Percentiles rank a stretch among this genome's conserved stretches.
These are phyloP conservation scores for Pittosporum tobira DNA, from an alignment of 129 eudicot species.

Conservation along the genomic window DNA sequence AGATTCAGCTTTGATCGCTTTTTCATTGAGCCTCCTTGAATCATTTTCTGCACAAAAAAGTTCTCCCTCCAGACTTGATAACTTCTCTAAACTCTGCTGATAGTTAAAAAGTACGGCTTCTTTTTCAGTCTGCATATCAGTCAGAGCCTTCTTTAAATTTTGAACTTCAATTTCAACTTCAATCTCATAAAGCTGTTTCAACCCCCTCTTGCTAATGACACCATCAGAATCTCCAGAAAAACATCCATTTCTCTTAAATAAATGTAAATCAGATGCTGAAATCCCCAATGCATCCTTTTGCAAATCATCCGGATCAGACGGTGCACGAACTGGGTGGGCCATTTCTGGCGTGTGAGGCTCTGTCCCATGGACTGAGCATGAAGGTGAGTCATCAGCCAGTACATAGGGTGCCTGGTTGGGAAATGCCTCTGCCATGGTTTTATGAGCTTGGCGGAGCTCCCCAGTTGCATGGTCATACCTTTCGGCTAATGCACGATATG, in stretches of 20 bases:
- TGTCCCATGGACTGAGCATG: constrained; percentile 16
- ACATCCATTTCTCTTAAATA: constrained; percentile 8
- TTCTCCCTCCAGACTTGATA: constrained; percentile 42
- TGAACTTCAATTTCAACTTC: constrained; percentile 53
- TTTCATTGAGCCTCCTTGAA: constrained; percentile 33
- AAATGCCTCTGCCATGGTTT: constrained; percentile 81
- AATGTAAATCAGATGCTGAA: constrained; percentile 6
- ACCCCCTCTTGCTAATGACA: constrained; percentile 12
- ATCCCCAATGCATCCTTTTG: constrained; percentile 14
- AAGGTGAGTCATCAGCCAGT: constrained; percentile 47
- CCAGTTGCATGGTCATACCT: constrained; percentile 87
- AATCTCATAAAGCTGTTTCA: constrained; percentile 23
- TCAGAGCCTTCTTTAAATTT: constrained; percentile 41
- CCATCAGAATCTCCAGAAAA: constrained; percentile 10
- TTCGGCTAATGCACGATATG: constrained; percentile 96
- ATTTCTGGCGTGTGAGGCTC: constrained; percentile 34
- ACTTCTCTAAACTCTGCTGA: constrained; percentile 47
- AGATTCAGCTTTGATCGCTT: constrained; percentile 39
- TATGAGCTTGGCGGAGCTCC: constrained; percentile 91
- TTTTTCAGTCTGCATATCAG: constrained; percentile 50
- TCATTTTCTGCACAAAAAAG: constrained; percentile 39
- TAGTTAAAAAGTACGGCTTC: constrained; percentile 42
- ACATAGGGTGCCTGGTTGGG: constrained; percentile 60
- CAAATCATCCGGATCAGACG: constrained; percentile 23
- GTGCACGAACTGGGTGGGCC: constrained; percentile 19